Conservation (phyloP, 108 stramenopile genomes). For the Stephanodiscus minutulus region DNA sequence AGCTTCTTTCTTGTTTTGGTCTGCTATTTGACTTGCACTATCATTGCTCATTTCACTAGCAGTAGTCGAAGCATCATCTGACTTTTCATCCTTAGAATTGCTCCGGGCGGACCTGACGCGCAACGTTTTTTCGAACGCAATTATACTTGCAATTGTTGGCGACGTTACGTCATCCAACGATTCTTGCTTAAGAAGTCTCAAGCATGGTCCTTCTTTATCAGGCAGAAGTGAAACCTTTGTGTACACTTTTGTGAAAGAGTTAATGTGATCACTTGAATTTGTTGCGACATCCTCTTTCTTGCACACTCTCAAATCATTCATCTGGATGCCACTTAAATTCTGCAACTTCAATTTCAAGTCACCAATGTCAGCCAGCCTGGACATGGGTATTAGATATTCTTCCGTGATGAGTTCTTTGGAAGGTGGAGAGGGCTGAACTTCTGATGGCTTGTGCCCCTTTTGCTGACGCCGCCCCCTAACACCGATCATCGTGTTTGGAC, state of each 20-base stretch:
- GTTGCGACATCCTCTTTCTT: slow-evolving; percentile 61
- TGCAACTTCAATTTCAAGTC: slow-evolving; percentile 82
- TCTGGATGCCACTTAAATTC: slow-evolving; percentile 74
- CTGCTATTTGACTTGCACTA: slow-evolving; percentile 24
- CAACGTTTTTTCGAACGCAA: slow-evolving; percentile 81
- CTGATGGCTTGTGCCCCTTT: slow-evolving; percentile 7
- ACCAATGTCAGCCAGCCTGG: slow-evolving; percentile 81
- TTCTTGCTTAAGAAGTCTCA: slow-evolving; percentile 54
- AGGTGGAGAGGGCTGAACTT: slow-evolving; percentile 48
- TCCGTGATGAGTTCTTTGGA: slow-evolving; percentile 71
- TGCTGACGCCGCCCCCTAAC: slow-evolving; percentile 13
- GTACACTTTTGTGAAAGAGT: slow-evolving; percentile 41
- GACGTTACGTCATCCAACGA: slow-evolving; percentile 47
- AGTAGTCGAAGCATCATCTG: slow-evolving; percentile 31
- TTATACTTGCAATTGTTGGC: slow-evolving; percentile 56
- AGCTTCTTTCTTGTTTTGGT: slow-evolving; percentile 22
- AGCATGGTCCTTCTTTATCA: slow-evolving; percentile 84
- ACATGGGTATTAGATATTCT: slow-evolving; percentile 79
- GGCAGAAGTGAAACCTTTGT: slow-evolving; percentile 60
- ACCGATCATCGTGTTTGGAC: slow-evolving; percentile 57
- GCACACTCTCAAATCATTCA: slow-evolving; percentile 56
- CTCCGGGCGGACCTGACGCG: slow-evolving; percentile 42
- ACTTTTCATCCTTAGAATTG: neutral
- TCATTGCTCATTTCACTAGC: slow-evolving; percentile 43
- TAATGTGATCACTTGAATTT: slow-evolving; percentile 37